Base-by-base conservation (phyloP, 1,284 basidiomycete genomes). In the Boletus mariae region DNA sequence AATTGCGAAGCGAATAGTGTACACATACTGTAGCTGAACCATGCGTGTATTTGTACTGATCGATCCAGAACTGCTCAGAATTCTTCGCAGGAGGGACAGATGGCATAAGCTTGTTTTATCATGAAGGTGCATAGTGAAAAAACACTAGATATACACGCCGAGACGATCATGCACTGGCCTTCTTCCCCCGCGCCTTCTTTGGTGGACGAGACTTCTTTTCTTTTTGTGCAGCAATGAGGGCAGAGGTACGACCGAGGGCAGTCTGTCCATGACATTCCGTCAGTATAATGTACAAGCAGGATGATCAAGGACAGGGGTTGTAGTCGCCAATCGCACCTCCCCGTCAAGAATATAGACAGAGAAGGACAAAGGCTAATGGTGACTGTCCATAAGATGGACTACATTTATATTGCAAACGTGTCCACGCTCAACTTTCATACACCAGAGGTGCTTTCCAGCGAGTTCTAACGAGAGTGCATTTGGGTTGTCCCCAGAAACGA, bases 351-450 rank as follows among this genome's bases (percentile, higher is more conserved):
- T 35, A 46, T 2, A 49, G 17, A 56, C 56, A 52, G 56, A 51
- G 57, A 61, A 57, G 37, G 46, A 56, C 58, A 47, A 54, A 59
- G 32, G 56, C 49, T 54, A 45, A 59, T 55, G 56, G 61, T 45
- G 64, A 70, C 57, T 37, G 51, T 58, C 68, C 56, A 50, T n/a
- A 55, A 56, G 10, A 50, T 32, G 54, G 55, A 59, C 54, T 11
- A 34, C 2, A 68, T 79, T 73, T 57, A 77, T 90, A 70, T 90
- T 82, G 87, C 87, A 90, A 80, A 83, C 86, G 74, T 87, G 84
- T 90, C 88, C 85, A 89, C 87, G 80, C 88, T 87, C 85, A 80
- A 74, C 86, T 78, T 84, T 89, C 86, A 83, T 82, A 68, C 71
- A 73, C 77, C 75, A 73, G 73, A 60, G 72, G 77, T 71, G 61